These are phyloP conservation scores for Cordyceps cicadae DNA, from an alignment of 2,329 filamentous ascomycete genomes.

Conservation along the genomic window DNA sequence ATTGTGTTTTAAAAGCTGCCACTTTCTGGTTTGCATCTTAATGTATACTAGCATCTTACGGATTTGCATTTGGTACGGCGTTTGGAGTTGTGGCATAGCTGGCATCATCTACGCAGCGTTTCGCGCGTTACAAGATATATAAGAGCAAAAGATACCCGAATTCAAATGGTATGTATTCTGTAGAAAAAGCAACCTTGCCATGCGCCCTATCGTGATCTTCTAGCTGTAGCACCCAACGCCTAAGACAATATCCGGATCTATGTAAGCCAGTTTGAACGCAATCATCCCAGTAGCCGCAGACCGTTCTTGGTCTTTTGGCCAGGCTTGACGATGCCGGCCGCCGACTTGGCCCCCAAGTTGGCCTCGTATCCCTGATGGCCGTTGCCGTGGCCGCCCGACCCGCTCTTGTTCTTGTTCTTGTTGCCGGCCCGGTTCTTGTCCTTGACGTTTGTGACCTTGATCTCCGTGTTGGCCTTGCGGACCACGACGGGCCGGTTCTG, in stretches of 20 bases:
- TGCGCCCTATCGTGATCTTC: background rate
- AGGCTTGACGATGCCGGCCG: slow-evolving; percentile 50
- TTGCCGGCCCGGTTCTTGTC: slow-evolving; percentile 42
- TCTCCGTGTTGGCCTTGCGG: slow-evolving; percentile 83
- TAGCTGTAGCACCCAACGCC: slow-evolving; percentile 1
- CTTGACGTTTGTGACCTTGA: slow-evolving; percentile 65
- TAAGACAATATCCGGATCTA: background rate
- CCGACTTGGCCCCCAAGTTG: slow-evolving; percentile 39
- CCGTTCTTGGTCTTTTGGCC: slow-evolving; percentile 62
- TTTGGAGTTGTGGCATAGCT: background rate
- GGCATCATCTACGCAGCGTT: background rate
- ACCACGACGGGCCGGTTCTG: slow-evolving; percentile 89
- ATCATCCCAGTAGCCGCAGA: slow-evolving; percentile 50
- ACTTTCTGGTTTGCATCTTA: background rate
- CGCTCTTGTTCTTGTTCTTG: slow-evolving; percentile 28
- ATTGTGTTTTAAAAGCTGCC: background rate
- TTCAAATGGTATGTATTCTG: slow-evolving; percentile 8
- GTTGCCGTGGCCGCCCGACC: slow-evolving; percentile 21
- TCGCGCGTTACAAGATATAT: background rate
- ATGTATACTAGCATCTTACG: slow-evolving; percentile 6
- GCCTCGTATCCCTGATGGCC: slow-evolving; percentile 35
- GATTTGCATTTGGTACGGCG: slow-evolving; percentile 1
- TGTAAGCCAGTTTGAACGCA: background rate
- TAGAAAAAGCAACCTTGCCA: background rate
- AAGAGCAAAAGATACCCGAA: slow-evolving; percentile 12